A percentile compares a stretch with the other conserved stretches of the same genome.
Evolutionary conservation across 2,329 filamentous ascomycete genomes (phyloP).

Genomic region (Claviceps sp.): DNA sequence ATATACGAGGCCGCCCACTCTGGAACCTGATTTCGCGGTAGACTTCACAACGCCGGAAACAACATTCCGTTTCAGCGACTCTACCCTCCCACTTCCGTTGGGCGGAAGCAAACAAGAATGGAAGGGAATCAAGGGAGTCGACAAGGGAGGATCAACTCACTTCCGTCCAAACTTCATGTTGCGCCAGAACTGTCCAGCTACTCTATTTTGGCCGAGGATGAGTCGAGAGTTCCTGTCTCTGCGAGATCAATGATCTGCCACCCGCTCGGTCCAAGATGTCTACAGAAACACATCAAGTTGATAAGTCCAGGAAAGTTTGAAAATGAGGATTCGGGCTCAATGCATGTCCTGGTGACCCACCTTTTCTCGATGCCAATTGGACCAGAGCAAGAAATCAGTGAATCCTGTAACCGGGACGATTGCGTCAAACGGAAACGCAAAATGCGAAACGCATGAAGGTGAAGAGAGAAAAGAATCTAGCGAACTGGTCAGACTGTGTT

Average conservation of each 20-base stretch:
- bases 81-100: neutral
- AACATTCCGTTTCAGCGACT: slow-evolving; percentile 8
- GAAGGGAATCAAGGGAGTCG: neutral
- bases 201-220: neutral
- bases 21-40: slow-evolving; percentile 72
- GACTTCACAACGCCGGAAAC: slow-evolving; percentile 24
- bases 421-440: neutral
- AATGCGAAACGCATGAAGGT: neutral
- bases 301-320: neutral
- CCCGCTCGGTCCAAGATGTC: neutral
- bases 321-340: neutral
- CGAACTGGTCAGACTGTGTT: neutral
- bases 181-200: neutral
- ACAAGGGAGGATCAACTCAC: slow-evolving; percentile 24
- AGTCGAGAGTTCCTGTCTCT: neutral
- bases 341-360: neutral
- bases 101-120: neutral
- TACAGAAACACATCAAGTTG: neutral
- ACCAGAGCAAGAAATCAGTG: neutral
- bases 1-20: slow-evolving; percentile 79
- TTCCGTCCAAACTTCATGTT: slow-evolving; percentile 51
- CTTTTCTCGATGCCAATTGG: neutral
- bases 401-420: neutral
- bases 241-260: neutral
- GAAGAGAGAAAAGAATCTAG: neutral